Evolutionary conservation across 306 rosid genomes (phyloP).

Genomic region (Vicia sativa): DNA sequence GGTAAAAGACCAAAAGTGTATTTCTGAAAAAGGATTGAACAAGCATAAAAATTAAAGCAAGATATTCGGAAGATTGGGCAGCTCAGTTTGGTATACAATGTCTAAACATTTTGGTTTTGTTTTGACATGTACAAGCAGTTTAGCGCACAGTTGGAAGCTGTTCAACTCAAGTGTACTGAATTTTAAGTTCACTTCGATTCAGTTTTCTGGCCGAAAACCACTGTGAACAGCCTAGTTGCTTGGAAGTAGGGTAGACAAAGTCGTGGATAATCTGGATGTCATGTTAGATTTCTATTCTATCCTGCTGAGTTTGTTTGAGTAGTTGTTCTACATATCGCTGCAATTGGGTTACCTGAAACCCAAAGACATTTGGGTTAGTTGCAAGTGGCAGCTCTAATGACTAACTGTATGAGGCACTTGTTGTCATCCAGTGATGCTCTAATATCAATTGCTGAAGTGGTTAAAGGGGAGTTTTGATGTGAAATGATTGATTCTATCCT

Average conservation of each 20-base stretch:
- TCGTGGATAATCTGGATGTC: background rate
- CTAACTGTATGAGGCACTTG: background rate
- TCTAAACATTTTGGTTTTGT: background rate
- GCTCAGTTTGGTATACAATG: background rate
- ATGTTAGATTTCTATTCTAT: background rate
- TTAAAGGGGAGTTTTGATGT: background rate
- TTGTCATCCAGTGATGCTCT: background rate
- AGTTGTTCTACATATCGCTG: background rate
- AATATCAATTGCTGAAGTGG: background rate
- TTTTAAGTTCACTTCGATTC: background rate
- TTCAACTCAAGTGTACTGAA: background rate
- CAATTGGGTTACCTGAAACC: background rate
- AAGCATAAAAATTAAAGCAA: background rate
- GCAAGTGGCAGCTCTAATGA: background rate
- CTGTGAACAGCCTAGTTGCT: background rate
- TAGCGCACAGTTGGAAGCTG: background rate
- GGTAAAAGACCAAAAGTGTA: background rate
- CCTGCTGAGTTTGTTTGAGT: background rate
- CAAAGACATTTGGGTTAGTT: background rate
- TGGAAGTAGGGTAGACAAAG: background rate
- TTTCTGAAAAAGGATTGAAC: background rate
- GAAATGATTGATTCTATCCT: background rate
- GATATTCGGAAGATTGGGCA: background rate
- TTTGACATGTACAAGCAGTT: background rate
- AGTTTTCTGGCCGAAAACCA: background rate